Evolutionary conservation across 192 early-diverging fungal species (phyloP), one percentile per base, ranked within the genome.

Genomic region (Gamsiella multidivaricata): DNA sequence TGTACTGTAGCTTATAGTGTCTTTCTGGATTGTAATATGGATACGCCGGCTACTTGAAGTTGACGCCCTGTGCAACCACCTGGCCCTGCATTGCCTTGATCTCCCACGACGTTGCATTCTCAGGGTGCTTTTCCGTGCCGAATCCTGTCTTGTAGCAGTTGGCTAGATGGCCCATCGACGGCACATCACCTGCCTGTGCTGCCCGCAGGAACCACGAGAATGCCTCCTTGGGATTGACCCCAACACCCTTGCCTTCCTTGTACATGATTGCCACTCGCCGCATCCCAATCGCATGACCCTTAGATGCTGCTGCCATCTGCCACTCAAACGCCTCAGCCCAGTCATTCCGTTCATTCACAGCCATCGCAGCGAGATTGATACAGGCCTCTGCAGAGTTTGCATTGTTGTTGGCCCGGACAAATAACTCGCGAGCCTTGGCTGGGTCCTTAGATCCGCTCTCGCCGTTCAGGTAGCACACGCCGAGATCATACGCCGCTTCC

Each of bases 381-480:
- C 88, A 75, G 0, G 83, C 83, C 32, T 82, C 76, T 22, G 81
- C 81, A 41, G 87, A 84, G 57, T 81, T 82, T 63, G 85, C 82
- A 58, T 84, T 82, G 37, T 82, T 79, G 23, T 88, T 74, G 34
- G 83, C 81, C 20, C 81, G 73, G 0, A 81, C 80, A 55, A 85
- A 86, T 59, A 83, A 76, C 28, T 69, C 66, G 15, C 84, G 65
- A 3, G 84, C 86, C 59, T 81, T 64, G 25, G 49, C 70, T 6
- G 81, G 69, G 41, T 85, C 72, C 56, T 86, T 86, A 29, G 76
- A 82, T 7, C 93, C 88, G 15, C 91, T 92, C 67, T 91, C 88
- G 31, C 91, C 93, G 67, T 94, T 92, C 34, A 91, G 87, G 62
- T 91, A 95, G 56, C 94, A 95, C 60, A 89, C 93, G 9, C 93